Conservation (phyloP, 345 rosid genomes). For the Eucalyptus pauciflora region DNA sequence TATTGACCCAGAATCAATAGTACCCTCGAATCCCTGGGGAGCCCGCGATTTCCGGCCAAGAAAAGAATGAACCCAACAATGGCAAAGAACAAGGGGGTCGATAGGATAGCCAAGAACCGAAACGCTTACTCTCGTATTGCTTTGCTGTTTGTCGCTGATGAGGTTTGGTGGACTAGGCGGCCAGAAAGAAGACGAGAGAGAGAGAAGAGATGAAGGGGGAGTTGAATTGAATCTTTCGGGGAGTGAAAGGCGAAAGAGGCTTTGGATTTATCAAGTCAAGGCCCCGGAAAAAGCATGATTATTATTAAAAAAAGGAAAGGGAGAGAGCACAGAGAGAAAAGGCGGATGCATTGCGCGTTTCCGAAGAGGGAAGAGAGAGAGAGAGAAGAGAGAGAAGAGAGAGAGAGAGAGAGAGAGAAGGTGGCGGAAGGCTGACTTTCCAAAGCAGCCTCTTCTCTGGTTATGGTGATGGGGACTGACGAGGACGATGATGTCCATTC, state of each 20-base stretch:
- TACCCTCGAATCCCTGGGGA: neutral
- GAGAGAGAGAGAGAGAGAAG: neutral
- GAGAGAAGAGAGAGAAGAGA: no score
- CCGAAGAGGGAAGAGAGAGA: neutral
- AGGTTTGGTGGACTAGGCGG: neutral
- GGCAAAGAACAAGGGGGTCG: neutral
- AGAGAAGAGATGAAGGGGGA: neutral
- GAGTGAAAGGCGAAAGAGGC: neutral
- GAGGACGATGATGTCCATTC: neutral
- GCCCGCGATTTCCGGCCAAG: neutral
- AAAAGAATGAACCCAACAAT: neutral
- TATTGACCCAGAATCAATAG: neutral
- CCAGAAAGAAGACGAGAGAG: neutral
- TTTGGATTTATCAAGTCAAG: neutral
- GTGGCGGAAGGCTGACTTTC: neutral
- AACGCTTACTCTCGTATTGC: neutral
- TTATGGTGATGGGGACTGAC: neutral
- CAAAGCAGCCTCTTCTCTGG: neutral
- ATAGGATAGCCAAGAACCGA: neutral
- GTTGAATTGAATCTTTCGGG: neutral
- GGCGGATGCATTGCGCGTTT: neutral
- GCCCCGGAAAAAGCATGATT: neutral
- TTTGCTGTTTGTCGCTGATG: neutral
- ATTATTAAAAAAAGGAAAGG: neutral
- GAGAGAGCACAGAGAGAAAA: neutral